Conservation (phyloP, 495 filamentous ascomycete genomes). For the Penicillium desertorum region DNA sequence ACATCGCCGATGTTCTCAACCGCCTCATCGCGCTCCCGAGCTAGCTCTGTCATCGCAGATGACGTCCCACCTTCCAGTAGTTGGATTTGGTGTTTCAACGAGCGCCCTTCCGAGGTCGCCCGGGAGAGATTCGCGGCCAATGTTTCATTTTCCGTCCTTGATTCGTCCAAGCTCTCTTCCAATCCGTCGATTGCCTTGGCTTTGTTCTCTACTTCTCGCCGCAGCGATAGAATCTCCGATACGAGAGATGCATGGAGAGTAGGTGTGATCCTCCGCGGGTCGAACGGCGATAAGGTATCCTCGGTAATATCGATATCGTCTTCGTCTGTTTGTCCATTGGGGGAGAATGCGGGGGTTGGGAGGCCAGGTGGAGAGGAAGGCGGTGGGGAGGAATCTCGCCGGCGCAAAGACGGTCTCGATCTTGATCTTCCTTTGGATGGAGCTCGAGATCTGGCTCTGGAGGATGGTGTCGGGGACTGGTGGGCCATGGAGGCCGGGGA, state of each 20-base stretch:
- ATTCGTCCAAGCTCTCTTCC: conserved; percentile 69
- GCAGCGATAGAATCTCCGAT: conserved; percentile 84
- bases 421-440: conserved; percentile 40
- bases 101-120: conserved; percentile 70
- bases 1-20: conserved; percentile 71
- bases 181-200: conserved; percentile 77
- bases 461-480: conserved; percentile 63
- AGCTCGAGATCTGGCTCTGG: conserved; percentile 60
- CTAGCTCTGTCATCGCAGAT: conserved; percentile 76
- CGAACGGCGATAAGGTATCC: conserved; percentile 74
- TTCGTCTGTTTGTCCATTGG: conserved; percentile 46
- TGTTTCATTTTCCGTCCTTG: conserved; percentile 70
- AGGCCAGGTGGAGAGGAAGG: conserved; percentile 64
- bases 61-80: conserved; percentile 84
- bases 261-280: conserved; percentile 89
- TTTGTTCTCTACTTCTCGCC: conserved; percentile 87
- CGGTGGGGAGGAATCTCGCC: conserved; percentile 60
- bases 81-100: conserved; percentile 79
- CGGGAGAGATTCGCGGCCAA: conserved; percentile 59
- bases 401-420: conserved; percentile 53
- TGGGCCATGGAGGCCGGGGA: conserved; percentile 30
- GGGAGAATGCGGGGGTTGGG: conserved; percentile 45
- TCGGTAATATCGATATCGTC: conserved; percentile 64
- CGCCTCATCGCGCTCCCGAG: conserved; percentile 83
- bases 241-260: conserved; percentile 93